phyloP scores from a whole-genome alignment of 2,329 filamentous ascomycete species.

The Colletotrichum karsti region DNA sequence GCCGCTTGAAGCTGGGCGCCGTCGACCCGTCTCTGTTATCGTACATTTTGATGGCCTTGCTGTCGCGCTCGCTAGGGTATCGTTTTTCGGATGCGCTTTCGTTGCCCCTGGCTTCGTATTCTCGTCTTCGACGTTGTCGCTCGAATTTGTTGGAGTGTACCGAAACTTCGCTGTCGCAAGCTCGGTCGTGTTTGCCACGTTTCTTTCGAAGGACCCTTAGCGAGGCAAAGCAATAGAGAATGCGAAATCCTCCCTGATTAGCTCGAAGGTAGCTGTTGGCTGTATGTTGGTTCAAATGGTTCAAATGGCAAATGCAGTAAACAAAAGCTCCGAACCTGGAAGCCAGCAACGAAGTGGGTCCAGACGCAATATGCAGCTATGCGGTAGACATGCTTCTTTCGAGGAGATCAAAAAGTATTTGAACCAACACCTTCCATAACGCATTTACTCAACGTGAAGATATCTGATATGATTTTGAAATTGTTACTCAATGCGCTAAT shows the following conservation, averaged over 20 bases:
- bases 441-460: too few species aligned
- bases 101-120: background rate
- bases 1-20: constrained; percentile 66
- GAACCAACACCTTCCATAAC: too few species aligned
- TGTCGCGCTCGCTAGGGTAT: background rate
- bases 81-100: background rate
- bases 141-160: too few species aligned
- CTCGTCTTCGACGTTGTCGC: background rate
- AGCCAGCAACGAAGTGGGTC: background rate
- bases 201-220: too few species aligned
- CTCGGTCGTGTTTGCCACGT: too few species aligned
- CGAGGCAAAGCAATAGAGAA: too few species aligned
- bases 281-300: background rate
- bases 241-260: too few species aligned
- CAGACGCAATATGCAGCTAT: background rate
- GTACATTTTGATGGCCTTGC: constrained; percentile 33
- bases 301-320: background rate
- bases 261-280: background rate
- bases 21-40: constrained; percentile 38
- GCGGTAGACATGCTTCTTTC: background rate
- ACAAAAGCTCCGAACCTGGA: background rate
- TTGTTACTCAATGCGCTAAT: too few species aligned
- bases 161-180: too few species aligned
- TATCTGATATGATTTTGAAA: too few species aligned
- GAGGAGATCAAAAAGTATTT: too few species aligned